These are phyloP conservation scores for Jatropha curcas DNA, from an alignment of 345 rosid genomes.

Conservation along the genomic window DNA sequence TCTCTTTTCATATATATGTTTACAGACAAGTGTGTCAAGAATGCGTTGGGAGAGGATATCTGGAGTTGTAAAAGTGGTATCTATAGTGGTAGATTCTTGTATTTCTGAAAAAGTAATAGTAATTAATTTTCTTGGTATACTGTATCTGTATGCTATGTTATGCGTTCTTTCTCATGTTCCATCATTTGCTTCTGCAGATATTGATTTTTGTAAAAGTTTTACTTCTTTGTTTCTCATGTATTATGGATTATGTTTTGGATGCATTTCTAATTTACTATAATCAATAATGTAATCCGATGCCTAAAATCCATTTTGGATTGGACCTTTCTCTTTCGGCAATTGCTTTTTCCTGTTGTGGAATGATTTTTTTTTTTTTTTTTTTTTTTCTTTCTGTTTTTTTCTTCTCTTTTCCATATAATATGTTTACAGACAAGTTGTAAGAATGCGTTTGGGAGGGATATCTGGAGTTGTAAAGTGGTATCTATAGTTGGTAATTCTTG, in stretches of 20 bases:
- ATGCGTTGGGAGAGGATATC: conserved; percentile 2
- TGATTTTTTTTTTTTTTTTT: too few species aligned
- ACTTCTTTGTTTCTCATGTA: not conserved
- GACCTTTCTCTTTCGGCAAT: not conserved
- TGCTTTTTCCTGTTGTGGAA: not conserved
- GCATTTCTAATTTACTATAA: not conserved
- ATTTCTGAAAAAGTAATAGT: not conserved
- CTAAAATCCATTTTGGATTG: not conserved
- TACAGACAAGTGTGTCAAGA: conserved; percentile 2
- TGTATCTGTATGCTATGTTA: not conserved
- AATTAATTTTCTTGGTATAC: not conserved
- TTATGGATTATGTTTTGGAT: not conserved
- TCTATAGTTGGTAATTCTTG: not conserved
- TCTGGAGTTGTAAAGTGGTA: conserved; percentile 12
- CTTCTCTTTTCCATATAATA: not conserved
- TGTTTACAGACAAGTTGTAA: conserved; percentile 4
- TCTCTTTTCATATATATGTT: not conserved
- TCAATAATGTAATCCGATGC: not conserved
- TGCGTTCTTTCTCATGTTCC: not conserved
- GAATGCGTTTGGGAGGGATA: not conserved
- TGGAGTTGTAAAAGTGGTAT: conserved; percentile 12
- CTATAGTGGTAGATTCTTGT: not conserved
- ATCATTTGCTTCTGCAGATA: not conserved
- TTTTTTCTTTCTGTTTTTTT: conserved; percentile 2
- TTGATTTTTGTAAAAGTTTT: not conserved